These are phyloP conservation scores for Cadophora sp. DNA, from an alignment of 2,329 filamentous ascomycete genomes.

Conservation along the genomic window DNA sequence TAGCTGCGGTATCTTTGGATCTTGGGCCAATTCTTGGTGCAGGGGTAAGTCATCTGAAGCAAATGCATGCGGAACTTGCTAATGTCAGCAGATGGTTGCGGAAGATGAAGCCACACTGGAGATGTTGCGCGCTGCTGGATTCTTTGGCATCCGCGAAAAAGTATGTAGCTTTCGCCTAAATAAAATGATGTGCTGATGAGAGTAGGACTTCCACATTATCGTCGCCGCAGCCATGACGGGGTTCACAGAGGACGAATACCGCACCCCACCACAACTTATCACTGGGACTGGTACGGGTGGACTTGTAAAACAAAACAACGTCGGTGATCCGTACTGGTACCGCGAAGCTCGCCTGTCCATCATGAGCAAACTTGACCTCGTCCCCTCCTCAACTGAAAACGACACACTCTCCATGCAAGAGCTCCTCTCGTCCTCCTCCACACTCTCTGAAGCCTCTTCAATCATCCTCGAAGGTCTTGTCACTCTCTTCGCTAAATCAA, in stretches of 20 bases:
- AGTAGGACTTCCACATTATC: slow-evolving; percentile 42
- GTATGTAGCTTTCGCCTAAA: not conserved
- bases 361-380: slow-evolving; percentile 43
- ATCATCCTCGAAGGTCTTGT: slow-evolving; percentile 26
- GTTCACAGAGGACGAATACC: slow-evolving; percentile 32
- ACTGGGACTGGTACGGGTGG: slow-evolving; percentile 62
- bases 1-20: slow-evolving; percentile 26
- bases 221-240: slow-evolving; percentile 54
- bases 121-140: slow-evolving; percentile 57
- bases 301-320: slow-evolving; percentile 57
- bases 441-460: slow-evolving; percentile 18
- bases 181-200: not conserved
- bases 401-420: slow-evolving; percentile 15
- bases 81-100: slow-evolving; percentile 51
- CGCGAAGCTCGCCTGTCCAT: slow-evolving; percentile 56
- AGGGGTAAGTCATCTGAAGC: slow-evolving; percentile 8
- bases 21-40: slow-evolving; percentile 26
- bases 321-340: slow-evolving; percentile 61
- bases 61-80: not conserved
- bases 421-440: slow-evolving; percentile 10
- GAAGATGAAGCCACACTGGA: slow-evolving; percentile 55
- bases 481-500: slow-evolving; percentile 38
- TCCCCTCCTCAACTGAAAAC: slow-evolving; percentile 12
- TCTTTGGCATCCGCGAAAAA: slow-evolving; percentile 56
- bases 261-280: slow-evolving; percentile 55